Evolutionary conservation across 192 early-diverging fungal genomes (phyloP), one percentile per base, ranked within the genome.

Genomic region (Allomyces macrogynus): DNA sequence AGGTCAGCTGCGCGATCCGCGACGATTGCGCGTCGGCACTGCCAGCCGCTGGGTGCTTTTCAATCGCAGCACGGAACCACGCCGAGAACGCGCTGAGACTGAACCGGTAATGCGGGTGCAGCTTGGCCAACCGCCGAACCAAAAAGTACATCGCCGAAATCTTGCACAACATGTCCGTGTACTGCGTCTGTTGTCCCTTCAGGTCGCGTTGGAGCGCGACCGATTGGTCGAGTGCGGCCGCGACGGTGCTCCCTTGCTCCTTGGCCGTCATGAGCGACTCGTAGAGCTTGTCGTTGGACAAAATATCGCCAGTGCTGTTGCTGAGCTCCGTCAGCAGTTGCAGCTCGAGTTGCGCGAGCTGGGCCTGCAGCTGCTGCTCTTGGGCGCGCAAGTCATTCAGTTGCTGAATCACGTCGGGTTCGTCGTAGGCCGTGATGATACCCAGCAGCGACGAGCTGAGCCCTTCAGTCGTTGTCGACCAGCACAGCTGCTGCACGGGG

Each of bases 91-190:
- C 49, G 16, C 20, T 20, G 49, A 57, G 49, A n/a, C 49, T 57
- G 71, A 83, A 83, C 62, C 74, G 73, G 66, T 83, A 83, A 77
- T 81, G 81, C 43, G 71, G 66, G 66, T 83, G 81, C 20, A 82
- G 26, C 43, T 78, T 78, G 18, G 63, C 26, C 24, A 83, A 65
- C 44, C 81, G 76, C 16, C 64, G 69, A 9, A 83, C 61, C n/a
- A 73, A 76, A 68, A 83, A 83, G 64, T 67, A 83, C 10, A 83
- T 64, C 7, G 64, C 49, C 49, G 49, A 57, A 10, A 14, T 57
- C 12, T 57, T 57, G 49, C 16, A 16, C 16, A 57, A 10, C 12
- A 57, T 57, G 4, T 57, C 49, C 49, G 1, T 20, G 49, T 57
- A 57, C 20, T 57, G 49, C 49, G 49, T 20, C 16, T 57, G 49